Base-by-base conservation (phyloP, 129 eudicot genomes). In the Chrysanthemum makinoi region DNA sequence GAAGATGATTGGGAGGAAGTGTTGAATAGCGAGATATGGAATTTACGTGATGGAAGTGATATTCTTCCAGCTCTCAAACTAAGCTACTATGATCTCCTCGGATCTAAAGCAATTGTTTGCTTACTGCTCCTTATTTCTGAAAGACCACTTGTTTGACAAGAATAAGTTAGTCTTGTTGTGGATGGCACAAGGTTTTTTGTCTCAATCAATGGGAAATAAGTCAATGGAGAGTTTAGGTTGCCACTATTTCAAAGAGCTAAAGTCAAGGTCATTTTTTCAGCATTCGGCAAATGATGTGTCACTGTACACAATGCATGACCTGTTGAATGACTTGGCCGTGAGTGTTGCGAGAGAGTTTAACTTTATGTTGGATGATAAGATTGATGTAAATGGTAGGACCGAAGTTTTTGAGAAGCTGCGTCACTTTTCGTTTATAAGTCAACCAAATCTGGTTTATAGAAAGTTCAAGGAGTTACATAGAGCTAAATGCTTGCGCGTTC, bases 281-380 rank as follows among this genome's bases (percentile, higher is more conserved):
- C n/a, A 10, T 22, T 58, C 33, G n/a, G 13, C 10, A 11, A 4
- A 22, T 22, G 12, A 10, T 9, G 35, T 7, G 24, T 58, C 35
- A 10, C 14, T 0, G 11, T 60, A 26, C 11, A 60, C 3, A 12
- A 60, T 60, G 65, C 65, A 60, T 5, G 65, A 60, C 18, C 15
- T 60, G 4, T 13, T 60, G 65, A 26, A 60, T 60, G 65, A 60
- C 65, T 60, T 60, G 65, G 46, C 65, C 10, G 15, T 13, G 15
- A 13, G 65, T 60, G 65, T 60, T 60, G 65, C 46, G 1, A 17
- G 65, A 0, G 65, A 60, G 4, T 60, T 60, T 24, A 11, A 11
- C 46, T 26, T 12, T 60, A 26, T 24, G 44, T 60, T 60, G 46
- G 65, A 26, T 60, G 65, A 60, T 0, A 60, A 26, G 16, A 12